phyloP scores from a whole-genome alignment of 148 eudicot genomes.

The Polygonum aviculare region DNA sequence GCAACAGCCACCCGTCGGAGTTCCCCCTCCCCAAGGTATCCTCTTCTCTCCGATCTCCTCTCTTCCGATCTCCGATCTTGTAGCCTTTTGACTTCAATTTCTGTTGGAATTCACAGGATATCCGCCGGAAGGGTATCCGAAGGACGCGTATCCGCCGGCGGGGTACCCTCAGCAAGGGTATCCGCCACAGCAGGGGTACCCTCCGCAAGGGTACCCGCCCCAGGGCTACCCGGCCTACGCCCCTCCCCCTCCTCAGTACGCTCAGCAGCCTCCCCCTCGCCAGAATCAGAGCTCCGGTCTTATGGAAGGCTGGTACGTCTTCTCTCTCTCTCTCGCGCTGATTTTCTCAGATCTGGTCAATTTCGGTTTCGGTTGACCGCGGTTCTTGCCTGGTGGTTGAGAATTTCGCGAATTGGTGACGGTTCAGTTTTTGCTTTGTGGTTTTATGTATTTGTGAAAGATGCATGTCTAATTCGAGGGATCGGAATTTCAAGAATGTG shows the following conservation, averaged over 20 bases:
- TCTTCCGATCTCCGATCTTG: slow-evolving; percentile 4
- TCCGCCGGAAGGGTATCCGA: slow-evolving; percentile 54
- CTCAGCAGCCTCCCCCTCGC: slow-evolving; percentile 8
- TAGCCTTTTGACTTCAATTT: neutral
- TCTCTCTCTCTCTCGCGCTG: neutral
- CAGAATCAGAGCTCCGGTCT: slow-evolving; percentile 9
- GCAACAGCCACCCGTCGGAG: slow-evolving; percentile 75
- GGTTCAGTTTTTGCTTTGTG: too few species aligned
- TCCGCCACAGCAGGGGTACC: slow-evolving; percentile 44
- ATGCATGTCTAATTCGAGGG: neutral
- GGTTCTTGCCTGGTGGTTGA: neutral
- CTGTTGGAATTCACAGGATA: slow-evolving; percentile 26
- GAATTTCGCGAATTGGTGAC: neutral
- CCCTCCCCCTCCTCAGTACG: slow-evolving; percentile 9
- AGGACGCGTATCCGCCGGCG: slow-evolving; percentile 58
- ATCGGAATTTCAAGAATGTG: neutral
- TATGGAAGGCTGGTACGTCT: slow-evolving; percentile 5
- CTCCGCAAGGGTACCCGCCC: slow-evolving; percentile 26
- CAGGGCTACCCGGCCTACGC: slow-evolving; percentile 28
- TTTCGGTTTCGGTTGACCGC: neutral
- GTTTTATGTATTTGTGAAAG: neutral
- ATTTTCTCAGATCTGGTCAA: neutral
- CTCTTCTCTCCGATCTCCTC: too few species aligned
- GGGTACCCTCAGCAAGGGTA: slow-evolving; percentile 61
- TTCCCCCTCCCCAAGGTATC: slow-evolving; percentile 77